Conservation (phyloP, 768 basidiomycete species). For the Leccinum uliginosum region DNA sequence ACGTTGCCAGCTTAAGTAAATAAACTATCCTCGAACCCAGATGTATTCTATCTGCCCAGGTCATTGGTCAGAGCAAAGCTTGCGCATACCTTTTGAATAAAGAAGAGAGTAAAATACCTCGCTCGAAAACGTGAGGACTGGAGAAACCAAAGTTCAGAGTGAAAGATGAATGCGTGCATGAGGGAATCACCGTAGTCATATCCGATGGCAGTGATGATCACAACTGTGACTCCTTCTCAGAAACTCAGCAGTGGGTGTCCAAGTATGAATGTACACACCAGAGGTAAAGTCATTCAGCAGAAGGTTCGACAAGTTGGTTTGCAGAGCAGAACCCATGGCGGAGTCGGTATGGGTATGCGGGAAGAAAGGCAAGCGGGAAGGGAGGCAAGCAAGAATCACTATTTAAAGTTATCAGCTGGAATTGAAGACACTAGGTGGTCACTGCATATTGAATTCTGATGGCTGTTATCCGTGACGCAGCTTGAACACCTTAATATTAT, state of each 20-base stretch:
- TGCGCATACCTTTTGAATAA: background rate
- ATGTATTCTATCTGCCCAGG: conserved; percentile 9
- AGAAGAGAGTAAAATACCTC: conserved; percentile 4
- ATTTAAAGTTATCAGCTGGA: background rate
- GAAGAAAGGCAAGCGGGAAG: background rate
- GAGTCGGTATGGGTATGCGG: background rate
- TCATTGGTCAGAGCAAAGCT: background rate
- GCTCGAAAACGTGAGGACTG: conserved; percentile 8
- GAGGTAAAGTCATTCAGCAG: background rate
- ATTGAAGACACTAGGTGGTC: background rate
- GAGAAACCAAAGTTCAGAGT: background rate
- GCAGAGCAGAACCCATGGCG: background rate
- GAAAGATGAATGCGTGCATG: background rate
- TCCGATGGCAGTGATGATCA: background rate
- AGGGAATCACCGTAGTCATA: background rate
- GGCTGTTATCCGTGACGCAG: background rate
- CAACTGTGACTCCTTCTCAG: background rate
- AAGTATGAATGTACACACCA: background rate
- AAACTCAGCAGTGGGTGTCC: background rate
- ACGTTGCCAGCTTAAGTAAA: background rate
- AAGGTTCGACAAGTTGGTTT: background rate
- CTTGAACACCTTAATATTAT: background rate
- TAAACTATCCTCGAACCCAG: conserved; percentile 6
- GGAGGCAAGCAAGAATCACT: background rate
- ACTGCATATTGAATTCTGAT: background rate